Percentiles rank a stretch among this genome's conserved stretches.
phyloP scores from a whole-genome alignment of 805 yeast species.

The Candida ascalaphidarum region DNA sequence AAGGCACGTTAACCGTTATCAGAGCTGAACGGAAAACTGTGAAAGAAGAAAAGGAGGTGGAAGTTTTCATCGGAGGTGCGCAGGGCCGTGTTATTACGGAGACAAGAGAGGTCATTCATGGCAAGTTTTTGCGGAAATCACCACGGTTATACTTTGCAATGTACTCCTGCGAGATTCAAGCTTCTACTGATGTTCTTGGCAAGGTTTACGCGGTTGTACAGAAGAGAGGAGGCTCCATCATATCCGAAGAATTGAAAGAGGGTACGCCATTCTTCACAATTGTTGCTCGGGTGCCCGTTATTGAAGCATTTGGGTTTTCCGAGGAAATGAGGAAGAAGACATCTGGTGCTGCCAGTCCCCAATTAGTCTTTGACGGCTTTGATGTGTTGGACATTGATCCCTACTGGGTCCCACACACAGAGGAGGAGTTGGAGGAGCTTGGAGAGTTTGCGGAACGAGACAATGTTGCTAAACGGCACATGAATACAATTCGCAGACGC shows the following conservation, averaged over 20 bases:
- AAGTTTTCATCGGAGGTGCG: constrained; percentile 36
- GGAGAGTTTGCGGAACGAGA: constrained; percentile 93
- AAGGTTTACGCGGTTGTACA: constrained; percentile 94
- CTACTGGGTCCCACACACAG: constrained; percentile 98
- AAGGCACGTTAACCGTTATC: constrained; percentile 59
- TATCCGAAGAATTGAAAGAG: constrained; percentile 92
- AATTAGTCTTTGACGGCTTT: constrained; percentile 82
- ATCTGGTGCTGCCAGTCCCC: constrained; percentile 97
- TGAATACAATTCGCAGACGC: constrained; percentile 72
- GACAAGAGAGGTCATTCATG: constrained; percentile 66
- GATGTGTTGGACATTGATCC: constrained; percentile 88
- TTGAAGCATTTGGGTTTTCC: constrained; percentile 93
- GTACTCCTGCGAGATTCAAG: constrained; percentile 92
- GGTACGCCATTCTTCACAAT: constrained; percentile 95
- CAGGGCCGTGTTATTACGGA: constrained; percentile 69
- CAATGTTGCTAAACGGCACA: constrained; percentile 80
- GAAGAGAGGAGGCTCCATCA: constrained; percentile 73
- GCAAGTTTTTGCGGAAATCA: constrained; percentile 68
- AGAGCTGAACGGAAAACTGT: constrained; percentile 11
- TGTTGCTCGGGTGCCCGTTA: constrained; percentile 80
- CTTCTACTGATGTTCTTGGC: constrained; percentile 89
- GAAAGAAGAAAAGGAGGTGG: constrained; percentile 17
- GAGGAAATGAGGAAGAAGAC: constrained; percentile 91
- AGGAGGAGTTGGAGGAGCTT: constrained; percentile 86
- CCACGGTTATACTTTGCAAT: constrained; percentile 89